phyloP scores from a whole-genome alignment of 1,284 basidiomycete species.

The Hemileia vastatrix region DNA sequence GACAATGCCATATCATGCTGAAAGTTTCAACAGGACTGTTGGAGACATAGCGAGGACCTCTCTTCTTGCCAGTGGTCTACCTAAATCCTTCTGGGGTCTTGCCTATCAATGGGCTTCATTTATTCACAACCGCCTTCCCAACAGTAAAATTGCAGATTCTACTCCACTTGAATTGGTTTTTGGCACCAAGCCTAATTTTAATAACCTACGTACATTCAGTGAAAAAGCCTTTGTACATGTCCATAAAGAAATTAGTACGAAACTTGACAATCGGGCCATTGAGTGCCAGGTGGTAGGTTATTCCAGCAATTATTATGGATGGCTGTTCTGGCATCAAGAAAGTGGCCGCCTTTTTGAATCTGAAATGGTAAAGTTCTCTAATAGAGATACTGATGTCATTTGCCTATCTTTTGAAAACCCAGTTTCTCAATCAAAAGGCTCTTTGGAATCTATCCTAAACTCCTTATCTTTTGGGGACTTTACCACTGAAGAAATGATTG shows the following conservation, averaged over 20 bases:
- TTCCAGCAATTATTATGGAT: neutral
- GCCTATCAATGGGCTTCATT: neutral
- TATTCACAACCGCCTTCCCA: neutral
- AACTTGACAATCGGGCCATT: neutral
- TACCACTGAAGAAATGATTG: no score
- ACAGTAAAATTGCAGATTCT: neutral
- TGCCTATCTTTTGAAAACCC: no score
- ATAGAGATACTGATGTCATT: no score
- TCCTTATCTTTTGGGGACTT: no score
- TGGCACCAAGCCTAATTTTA: neutral
- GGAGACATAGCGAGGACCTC: neutral
- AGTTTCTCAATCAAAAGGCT: no score
- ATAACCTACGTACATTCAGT: neutral
- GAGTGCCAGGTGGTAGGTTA: neutral
- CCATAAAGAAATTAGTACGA: neutral
- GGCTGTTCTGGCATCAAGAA: neutral
- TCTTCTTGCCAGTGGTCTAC: neutral
- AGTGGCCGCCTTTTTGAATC: neutral
- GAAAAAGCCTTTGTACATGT: neutral
- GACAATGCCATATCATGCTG: no score
- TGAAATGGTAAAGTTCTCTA: neutral
- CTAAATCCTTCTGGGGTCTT: neutral
- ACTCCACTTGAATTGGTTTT: neutral
- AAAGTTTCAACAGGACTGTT: constrained; percentile 1
- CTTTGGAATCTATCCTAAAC: no score